Evolutionary conservation across 805 yeast species (phyloP).

Genomic region (Zygotorulaspora sp.): DNA sequence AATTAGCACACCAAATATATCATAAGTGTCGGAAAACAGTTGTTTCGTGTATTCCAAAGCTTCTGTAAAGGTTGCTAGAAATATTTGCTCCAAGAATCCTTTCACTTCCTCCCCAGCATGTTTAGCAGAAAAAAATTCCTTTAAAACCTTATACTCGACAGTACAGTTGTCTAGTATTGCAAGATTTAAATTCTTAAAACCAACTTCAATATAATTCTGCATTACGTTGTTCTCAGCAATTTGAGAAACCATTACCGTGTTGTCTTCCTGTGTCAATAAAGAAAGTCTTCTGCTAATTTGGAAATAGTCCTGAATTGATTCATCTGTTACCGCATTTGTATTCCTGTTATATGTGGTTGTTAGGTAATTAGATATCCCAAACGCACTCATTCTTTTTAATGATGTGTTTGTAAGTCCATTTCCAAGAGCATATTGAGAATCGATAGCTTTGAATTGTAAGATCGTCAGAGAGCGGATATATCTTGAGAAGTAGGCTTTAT

Average conservation of each 20-base stretch:
- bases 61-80: slow-evolving; percentile 47
- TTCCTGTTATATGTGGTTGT: slow-evolving; percentile 19
- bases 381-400: slow-evolving; percentile 29
- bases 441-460: slow-evolving; percentile 52
- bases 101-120: slow-evolving; percentile 41
- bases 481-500: slow-evolving; percentile 68
- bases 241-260: slow-evolving; percentile 71
- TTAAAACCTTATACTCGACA: slow-evolving; percentile 69
- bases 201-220: slow-evolving; percentile 65
- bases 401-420: slow-evolving; percentile 32
- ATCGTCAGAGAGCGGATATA: slow-evolving; percentile 70
- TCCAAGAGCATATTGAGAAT: slow-evolving; percentile 54
- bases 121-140: slow-evolving; percentile 59
- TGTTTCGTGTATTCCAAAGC: slow-evolving; percentile 48
- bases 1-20: slow-evolving; percentile 72
- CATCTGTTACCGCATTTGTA: slow-evolving; percentile 18
- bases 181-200: slow-evolving; percentile 65
- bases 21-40: slow-evolving; percentile 45
- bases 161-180: slow-evolving; percentile 73
- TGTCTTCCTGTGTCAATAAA: slow-evolving; percentile 51
- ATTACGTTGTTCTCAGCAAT: slow-evolving; percentile 75
- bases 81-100: slow-evolving; percentile 46
- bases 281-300: slow-evolving; percentile 55
- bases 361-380: slow-evolving; percentile 24
- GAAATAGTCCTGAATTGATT: slow-evolving; percentile 49